Conservation (phyloP, 2,329 filamentous ascomycete genomes). For the Fusarium penzigii region DNA sequence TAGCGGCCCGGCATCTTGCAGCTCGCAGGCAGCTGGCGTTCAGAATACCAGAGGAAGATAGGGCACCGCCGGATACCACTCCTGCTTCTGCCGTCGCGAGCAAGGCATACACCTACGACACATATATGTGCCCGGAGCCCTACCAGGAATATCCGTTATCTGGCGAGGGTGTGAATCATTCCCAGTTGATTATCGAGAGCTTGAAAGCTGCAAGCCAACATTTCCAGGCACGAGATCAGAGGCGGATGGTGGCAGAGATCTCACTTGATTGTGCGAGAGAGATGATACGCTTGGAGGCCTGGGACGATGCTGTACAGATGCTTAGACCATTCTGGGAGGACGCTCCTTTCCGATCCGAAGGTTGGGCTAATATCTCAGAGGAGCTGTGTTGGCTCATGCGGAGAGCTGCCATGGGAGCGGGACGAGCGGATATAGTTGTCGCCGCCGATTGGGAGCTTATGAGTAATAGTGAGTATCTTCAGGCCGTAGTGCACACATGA, state of each 20-base stretch:
- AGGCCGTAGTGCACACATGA: background rate
- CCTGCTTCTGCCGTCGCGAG: slow-evolving; percentile 47
- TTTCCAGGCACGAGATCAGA: slow-evolving; percentile 56
- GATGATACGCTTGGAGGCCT: slow-evolving; percentile 49
- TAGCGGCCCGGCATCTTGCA: slow-evolving; percentile 58
- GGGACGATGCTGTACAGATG: slow-evolving; percentile 55
- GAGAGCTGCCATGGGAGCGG: slow-evolving; percentile 53
- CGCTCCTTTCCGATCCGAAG: slow-evolving; percentile 56
- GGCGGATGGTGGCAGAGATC: slow-evolving; percentile 55
- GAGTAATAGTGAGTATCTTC: slow-evolving; percentile 50
- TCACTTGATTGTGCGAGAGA: slow-evolving; percentile 60
- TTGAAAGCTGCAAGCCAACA: slow-evolving; percentile 53
- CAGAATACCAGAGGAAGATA: slow-evolving; percentile 59
- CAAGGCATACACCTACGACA: slow-evolving; percentile 62
- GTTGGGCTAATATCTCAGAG: slow-evolving; percentile 61
- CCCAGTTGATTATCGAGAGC: slow-evolving; percentile 54
- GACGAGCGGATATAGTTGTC: slow-evolving; percentile 57
- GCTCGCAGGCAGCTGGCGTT: slow-evolving; percentile 55
- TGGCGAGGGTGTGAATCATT: slow-evolving; percentile 55
- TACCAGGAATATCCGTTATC: slow-evolving; percentile 58
- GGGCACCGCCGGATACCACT: slow-evolving; percentile 50
- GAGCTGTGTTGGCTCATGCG: slow-evolving; percentile 63
- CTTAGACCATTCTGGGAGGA: slow-evolving; percentile 60
- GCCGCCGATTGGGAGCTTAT: slow-evolving; percentile 68
- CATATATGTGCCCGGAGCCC: slow-evolving; percentile 66